phyloP scores from a whole-genome alignment of 2,329 filamentous ascomycete genomes.

The Clarireedia homoeocarpa region DNA sequence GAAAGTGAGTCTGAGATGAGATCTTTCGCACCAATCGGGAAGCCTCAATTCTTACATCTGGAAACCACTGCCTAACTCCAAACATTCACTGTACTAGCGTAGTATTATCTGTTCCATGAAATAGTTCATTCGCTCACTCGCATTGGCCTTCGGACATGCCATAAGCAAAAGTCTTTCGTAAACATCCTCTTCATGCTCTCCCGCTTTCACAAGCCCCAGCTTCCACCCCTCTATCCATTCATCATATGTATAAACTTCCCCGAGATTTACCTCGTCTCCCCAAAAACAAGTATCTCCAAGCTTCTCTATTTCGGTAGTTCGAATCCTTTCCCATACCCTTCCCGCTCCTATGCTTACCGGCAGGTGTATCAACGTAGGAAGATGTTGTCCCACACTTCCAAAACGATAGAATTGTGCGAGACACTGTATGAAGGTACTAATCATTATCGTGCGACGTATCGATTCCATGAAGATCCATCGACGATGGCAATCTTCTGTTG shows the following conservation, averaged over 20 bases:
- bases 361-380: constrained; percentile 4
- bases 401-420: constrained; percentile 11
- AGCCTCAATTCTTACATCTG: no score
- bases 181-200: neutral
- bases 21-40: no score
- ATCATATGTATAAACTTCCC: neutral
- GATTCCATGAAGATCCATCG: constrained; percentile 30
- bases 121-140: neutral
- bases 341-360: constrained; percentile 11
- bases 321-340: neutral
- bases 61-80: no score
- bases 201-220: neutral
- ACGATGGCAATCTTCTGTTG: neutral
- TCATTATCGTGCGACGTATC: constrained; percentile 24
- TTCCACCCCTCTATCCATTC: neutral
- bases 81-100: no score
- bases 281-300: neutral
- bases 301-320: neutral
- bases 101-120: neutral
- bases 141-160: neutral
- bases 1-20: no score
- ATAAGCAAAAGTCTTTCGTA: constrained; percentile 10
- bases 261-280: neutral
- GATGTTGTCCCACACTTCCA: constrained; percentile 12
- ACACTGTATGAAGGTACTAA: constrained; percentile 16